Evolutionary conservation across 371 early-diverging fungal genomes (phyloP).

Genomic region (Mortierella sp.): DNA sequence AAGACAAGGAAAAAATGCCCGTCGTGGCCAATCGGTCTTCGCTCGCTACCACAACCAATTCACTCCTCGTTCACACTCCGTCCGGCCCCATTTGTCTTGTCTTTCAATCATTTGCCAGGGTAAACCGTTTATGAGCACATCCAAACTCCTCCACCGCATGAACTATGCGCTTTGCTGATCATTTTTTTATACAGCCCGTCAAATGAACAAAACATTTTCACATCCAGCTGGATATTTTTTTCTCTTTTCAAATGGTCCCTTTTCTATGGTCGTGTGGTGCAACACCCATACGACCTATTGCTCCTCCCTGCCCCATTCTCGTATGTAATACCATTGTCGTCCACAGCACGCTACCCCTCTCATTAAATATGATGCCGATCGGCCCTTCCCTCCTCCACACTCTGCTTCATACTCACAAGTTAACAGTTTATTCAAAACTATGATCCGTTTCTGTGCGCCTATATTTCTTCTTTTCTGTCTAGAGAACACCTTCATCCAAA

Average conservation of each 20-base stretch:
- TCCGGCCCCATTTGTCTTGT: neutral
- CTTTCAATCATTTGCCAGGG: neutral
- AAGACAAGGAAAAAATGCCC: neutral
- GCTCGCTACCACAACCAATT: neutral
- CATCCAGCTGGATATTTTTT: neutral
- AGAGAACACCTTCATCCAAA: neutral
- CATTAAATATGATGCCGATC: neutral
- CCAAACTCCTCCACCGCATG: too few relatives aligned
- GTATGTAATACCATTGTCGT: neutral
- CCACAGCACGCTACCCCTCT: neutral
- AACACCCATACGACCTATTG: neutral
- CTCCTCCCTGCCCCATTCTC: neutral
- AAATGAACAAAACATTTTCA: neutral
- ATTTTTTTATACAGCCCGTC: neutral
- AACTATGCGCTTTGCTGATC: neutral
- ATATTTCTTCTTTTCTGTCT: neutral
- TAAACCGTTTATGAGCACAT: neutral
- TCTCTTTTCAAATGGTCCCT: neutral
- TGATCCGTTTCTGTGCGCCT: neutral
- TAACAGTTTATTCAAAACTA: neutral
- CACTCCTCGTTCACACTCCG: neutral
- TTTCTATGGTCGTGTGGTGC: neutral
- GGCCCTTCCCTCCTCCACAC: neutral
- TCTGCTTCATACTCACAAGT: neutral
- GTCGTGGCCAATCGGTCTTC: conserved; percentile 1